Base-by-base conservation (phyloP, 148 eudicot species). In the Rhododendron williamsianum region DNA sequence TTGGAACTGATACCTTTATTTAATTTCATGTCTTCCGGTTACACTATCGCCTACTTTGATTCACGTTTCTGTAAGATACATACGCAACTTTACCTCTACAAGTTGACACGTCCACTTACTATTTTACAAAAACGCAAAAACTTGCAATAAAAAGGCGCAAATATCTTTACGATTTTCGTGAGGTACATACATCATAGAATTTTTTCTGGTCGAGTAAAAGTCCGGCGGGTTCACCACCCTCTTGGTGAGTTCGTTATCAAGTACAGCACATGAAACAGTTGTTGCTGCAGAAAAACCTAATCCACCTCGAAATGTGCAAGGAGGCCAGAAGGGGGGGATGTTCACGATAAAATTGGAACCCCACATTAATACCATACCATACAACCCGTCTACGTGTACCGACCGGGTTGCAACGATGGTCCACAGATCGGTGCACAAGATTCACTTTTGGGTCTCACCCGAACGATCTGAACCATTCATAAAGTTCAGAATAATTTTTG, bases 301-400 rank as follows among this genome's bases (percentile, higher is more conserved):
- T 88, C 89, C 87, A 48, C 92, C 91, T 90, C 87, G 92, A 85
- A 63, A 81, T 27, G 91, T n/a, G 23, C 19, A 48, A 13, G 2
- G 8, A 41, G 45, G 8, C 45, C 45, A 41, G 45, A 41, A 4
- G 2, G 80, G 46, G 18, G 46, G 46, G 45, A 6, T 35, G 78
- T 74, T 36, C 78, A 74, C 46, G 78, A 74, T 67, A 35, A 74
- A 52, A 21, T 19, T 74, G 30, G 41, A 78, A n/a, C 25, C 54
- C 51, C 33, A 38, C 51, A 78, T 43, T 45, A 78, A n/a, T n/a
- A 71, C 71, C 9, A 11, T 63, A 8, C 11, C 27, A n/a, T 58
- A 58, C 60, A 54, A 54, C 6, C 6, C 19, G 4, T 51, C 54
- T 51, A 51, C 2, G 15, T 12, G 5, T 54, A 15, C 21, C 0